Percentiles rank a stretch among this genome's conserved stretches.
Conservation (phyloP, 202 grass and related monocot species). For the Carex sylvatica region DNA sequence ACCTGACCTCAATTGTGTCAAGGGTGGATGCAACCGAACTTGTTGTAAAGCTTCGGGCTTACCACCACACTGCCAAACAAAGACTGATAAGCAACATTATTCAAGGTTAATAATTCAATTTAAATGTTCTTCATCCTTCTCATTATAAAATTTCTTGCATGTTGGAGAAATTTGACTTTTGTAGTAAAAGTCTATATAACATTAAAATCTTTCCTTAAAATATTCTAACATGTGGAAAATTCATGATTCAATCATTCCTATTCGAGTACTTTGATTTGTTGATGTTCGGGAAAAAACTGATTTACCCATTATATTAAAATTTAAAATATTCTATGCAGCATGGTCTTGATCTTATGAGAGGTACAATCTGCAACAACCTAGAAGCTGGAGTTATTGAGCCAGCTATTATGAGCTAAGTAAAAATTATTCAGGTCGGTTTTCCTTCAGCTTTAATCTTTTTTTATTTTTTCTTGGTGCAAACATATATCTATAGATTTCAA, state of each 20-base stretch:
- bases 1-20: conserved; percentile 62
- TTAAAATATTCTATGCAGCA: conserved; percentile 44
- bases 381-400: conserved; percentile 93
- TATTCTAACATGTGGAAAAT: not conserved
- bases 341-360: conserved; percentile 80
- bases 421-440: conserved; percentile 86
- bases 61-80: no score
- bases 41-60: no score
- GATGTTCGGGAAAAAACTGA: not conserved
- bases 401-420: conserved; percentile 96
- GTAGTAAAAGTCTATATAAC: not conserved
- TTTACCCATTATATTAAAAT: not conserved
- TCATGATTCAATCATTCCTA: conserved; percentile 2
- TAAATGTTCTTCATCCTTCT: not conserved
- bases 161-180: not conserved
- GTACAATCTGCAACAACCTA: conserved; percentile 76
- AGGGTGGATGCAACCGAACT: no score
- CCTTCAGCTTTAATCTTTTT: not conserved
- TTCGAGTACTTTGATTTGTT: not conserved
- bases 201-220: not conserved
- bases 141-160: not conserved
- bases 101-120: conserved; percentile 51
- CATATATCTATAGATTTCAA: no score
- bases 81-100: conserved; percentile 90
- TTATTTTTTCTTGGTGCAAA: not conserved